phyloP scores from a whole-genome alignment of 2,329 filamentous ascomycete genomes.

The Dothidotthia symphoricarpi region DNA sequence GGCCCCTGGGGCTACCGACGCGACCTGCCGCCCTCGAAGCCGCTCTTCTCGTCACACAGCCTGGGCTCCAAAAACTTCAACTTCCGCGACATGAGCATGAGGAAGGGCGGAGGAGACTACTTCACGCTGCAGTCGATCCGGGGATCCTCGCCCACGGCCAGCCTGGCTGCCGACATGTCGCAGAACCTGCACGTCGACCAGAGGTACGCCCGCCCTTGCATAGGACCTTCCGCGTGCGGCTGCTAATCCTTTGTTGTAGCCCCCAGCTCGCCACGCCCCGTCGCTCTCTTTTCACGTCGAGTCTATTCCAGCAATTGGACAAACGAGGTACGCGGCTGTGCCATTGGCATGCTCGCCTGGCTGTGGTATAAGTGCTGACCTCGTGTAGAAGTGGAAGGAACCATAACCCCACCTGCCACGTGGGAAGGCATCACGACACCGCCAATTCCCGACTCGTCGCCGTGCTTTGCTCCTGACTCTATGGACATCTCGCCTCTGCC shows the following conservation, averaged over 20 bases:
- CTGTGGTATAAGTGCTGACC: slow-evolving; percentile 27
- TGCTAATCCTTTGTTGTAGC: slow-evolving; percentile 55
- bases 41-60: slow-evolving; percentile 54
- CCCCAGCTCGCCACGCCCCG: slow-evolving; percentile 80
- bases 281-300: slow-evolving; percentile 77
- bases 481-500: slow-evolving; percentile 93
- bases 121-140: slow-evolving; percentile 75
- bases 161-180: slow-evolving; percentile 87
- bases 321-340: slow-evolving; percentile 55
- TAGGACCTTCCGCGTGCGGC: slow-evolving; percentile 12
- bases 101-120: slow-evolving; percentile 69
- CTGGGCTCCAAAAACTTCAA: slow-evolving; percentile 68
- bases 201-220: slow-evolving; percentile 61
- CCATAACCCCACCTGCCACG: slow-evolving; percentile 47
- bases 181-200: slow-evolving; percentile 96
- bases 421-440: slow-evolving; percentile 77
- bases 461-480: slow-evolving; percentile 66
- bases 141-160: slow-evolving; percentile 87
- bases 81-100: slow-evolving; percentile 73
- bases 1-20: slow-evolving; percentile 62
- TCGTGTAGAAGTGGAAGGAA: slow-evolving; percentile 37
- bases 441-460: slow-evolving; percentile 80
- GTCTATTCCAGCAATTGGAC: slow-evolving; percentile 61
- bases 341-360: slow-evolving; percentile 8
- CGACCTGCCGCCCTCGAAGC: slow-evolving; percentile 55